Conservation (phyloP, 805 yeast genomes). For the Kazachstania kunashirensis region DNA sequence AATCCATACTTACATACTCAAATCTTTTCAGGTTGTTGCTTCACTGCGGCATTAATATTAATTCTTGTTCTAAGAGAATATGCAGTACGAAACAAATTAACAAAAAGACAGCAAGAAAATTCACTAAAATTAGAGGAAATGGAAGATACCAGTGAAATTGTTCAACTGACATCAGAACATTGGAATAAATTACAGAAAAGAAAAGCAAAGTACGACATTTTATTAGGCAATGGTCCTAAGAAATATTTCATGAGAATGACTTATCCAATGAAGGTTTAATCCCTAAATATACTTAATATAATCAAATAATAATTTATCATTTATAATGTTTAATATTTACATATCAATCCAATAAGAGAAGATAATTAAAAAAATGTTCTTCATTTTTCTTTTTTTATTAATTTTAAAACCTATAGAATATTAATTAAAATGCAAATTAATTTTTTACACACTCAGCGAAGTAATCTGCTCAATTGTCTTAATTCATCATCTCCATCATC, state of each 20-base stretch:
- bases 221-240: constrained; percentile 13
- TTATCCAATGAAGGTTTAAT: constrained; percentile 20
- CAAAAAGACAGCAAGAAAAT: constrained; percentile 5
- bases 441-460: too few species aligned
- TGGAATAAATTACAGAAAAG: constrained; percentile 9
- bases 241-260: constrained; percentile 20
- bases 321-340: too few species aligned
- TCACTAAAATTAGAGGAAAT: constrained; percentile 8
- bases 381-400: too few species aligned
- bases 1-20: constrained; percentile 52
- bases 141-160: constrained; percentile 1
- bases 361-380: too few species aligned
- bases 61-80: constrained; percentile 43
- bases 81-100: constrained; percentile 37
- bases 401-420: too few species aligned
- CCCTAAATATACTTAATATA: too few species aligned
- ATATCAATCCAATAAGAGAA: too few species aligned
- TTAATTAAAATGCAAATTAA: too few species aligned
- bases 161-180: constrained; percentile 3
- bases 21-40: constrained; percentile 46
- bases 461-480: constrained; percentile 36
- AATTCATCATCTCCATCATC: constrained; percentile 42
- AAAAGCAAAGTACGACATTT: constrained; percentile 10
- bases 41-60: constrained; percentile 35
- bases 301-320: too few species aligned